phyloP scores from a whole-genome alignment of 495 filamentous ascomycete genomes.

The Parathielavia appendiculata region DNA sequence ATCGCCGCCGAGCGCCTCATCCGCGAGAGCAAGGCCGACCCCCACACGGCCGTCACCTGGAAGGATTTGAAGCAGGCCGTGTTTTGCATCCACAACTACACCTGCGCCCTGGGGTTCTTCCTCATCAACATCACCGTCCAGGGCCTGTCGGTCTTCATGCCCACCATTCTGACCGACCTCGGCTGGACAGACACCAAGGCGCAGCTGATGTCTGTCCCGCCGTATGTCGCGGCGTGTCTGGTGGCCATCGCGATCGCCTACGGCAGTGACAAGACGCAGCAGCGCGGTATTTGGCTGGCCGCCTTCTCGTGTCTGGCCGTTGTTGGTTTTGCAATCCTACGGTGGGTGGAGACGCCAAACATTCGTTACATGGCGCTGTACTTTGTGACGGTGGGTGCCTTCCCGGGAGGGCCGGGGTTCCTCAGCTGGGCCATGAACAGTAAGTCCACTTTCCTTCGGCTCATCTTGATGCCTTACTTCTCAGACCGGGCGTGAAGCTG shows the following conservation, averaged over 20 bases:
- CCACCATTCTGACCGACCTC: conserved; percentile 45
- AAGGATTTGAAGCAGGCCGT: conserved; percentile 38
- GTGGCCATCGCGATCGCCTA: conserved; percentile 55
- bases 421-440: conserved; percentile 54
- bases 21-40: conserved; percentile 35
- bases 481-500: not conserved
- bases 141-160: conserved; percentile 48
- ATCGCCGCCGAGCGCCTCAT: conserved; percentile 40
- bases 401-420: conserved; percentile 50
- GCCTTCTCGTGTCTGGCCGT: conserved; percentile 43
- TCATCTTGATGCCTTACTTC: too few relatives aligned
- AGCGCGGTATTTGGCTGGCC: conserved; percentile 57
- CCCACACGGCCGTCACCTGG: conserved; percentile 36
- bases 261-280: conserved; percentile 51
- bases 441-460: conserved; percentile 12
- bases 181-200: conserved; percentile 43
- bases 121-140: conserved; percentile 51
- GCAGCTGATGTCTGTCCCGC: conserved; percentile 49
- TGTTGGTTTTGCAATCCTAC: conserved; percentile 37
- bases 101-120: conserved; percentile 45
- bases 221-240: conserved; percentile 49
- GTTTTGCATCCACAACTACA: conserved; percentile 44
- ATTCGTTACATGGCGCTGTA: conserved; percentile 43
- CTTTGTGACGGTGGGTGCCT: conserved; percentile 48
- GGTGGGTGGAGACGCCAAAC: conserved; percentile 26